These are phyloP conservation scores for Chalciporus sp. DNA, from an alignment of 1,284 basidiomycete species.

Conservation along the genomic window DNA sequence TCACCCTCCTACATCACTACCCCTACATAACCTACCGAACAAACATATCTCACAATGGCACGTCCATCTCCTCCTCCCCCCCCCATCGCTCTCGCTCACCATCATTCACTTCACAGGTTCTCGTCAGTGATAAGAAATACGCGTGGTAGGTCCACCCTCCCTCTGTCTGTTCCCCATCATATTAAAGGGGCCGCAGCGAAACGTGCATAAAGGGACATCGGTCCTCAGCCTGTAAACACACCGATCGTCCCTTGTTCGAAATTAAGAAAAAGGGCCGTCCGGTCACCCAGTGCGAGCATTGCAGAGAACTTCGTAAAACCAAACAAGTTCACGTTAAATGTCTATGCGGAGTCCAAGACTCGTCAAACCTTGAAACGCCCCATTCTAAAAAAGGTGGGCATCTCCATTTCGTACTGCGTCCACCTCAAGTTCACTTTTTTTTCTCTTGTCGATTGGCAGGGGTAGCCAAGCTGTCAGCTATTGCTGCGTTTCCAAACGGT, in stretches of 20 bases:
- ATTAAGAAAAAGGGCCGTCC: constrained; percentile 83
- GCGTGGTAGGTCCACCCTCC: constrained; percentile 57
- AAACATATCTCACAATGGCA: constrained; percentile 38
- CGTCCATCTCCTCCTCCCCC: constrained; percentile 16
- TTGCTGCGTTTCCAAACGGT: constrained; percentile 73
- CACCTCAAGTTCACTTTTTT: constrained; percentile 40
- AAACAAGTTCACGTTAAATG: constrained; percentile 75
- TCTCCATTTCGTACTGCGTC: constrained; percentile 6
- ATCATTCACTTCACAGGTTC: constrained; percentile 50
- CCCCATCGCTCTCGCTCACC: constrained; percentile 3
- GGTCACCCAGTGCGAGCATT: constrained; percentile 79
- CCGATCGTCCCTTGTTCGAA: constrained; percentile 76
- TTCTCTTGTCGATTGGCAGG: constrained; percentile 47
- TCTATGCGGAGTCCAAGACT: constrained; percentile 50
- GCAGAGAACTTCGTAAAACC: constrained; percentile 74
- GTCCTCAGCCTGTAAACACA: constrained; percentile 76
- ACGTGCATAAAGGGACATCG: constrained; percentile 86
- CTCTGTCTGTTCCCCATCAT: constrained; percentile 5
- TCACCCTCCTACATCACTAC: constrained; percentile 25
- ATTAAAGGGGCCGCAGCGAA: constrained; percentile 47
- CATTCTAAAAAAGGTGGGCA: constrained; percentile 60
- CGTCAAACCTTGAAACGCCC: constrained; percentile 34
- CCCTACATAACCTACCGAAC: constrained; percentile 28
- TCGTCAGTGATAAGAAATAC: constrained; percentile 80
- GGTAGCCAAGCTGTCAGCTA: constrained; percentile 56